Evolutionary conservation across 352 stramenopile genomes (phyloP), one percentile per base, ranked within the genome.

Genomic region (Phytophthora colocasiae): DNA sequence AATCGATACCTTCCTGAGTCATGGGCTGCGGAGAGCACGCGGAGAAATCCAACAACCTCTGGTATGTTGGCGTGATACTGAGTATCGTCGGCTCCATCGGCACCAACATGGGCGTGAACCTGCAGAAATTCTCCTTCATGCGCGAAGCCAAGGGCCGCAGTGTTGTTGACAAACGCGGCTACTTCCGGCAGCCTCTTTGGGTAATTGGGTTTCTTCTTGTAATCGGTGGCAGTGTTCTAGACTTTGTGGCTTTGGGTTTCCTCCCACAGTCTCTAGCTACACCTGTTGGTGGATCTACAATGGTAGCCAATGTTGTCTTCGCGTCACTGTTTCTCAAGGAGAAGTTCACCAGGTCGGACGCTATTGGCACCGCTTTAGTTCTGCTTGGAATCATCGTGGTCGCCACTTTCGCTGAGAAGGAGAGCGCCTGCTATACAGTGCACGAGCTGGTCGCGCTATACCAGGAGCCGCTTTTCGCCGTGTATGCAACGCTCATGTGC

Each of bases 81-180:
- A 78, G 60, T 56, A 82, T 95, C 73, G 52, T 90, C 32, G 83
- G 79, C 34, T 94, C 85, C 12, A 57, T 95, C 27, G 71, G 70
- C 65, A 92, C 83, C 67, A 95, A 96, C 71, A 84, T 96, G 58
- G 89, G 89, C 47, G 84, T 95, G 14, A 96, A 96, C 58, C 65
- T 94, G 57, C 87, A 96, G 75, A 96, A 96, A 61, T 95, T 92
- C 63, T 94, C 84, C 46, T 95, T 96, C 76, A 93, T 96, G 78
- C 76, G 77, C 39, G 89, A 96, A 61, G 75, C 81, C 47, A 92
- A 89, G 59, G 77, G 69, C 45, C 82, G 72, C 43, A 74, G 57
- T 32, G 52, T 83, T 36, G 82, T 62, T 22, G 44, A 64, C 54
- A 93, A 95, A 40, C 87, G 89, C n/a, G 41, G 66, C n/a, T 96